Evolutionary conservation across 2,329 filamentous ascomycete species (phyloP).

Genomic region (Nemania sp.): DNA sequence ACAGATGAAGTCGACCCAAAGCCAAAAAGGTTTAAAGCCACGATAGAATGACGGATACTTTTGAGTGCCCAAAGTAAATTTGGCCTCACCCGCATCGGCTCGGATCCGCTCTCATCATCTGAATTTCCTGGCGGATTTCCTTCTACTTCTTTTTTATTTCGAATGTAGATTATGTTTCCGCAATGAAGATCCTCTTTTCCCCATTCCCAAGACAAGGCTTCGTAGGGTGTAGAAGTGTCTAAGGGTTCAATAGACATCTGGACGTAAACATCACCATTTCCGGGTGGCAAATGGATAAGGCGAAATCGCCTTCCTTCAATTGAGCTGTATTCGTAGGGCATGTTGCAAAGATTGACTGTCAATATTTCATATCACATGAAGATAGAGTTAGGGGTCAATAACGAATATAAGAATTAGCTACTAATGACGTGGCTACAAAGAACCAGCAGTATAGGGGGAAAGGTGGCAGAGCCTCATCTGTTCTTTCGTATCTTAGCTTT

Average conservation of each 20-base stretch:
- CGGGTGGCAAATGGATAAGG: neutral
- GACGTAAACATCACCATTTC: neutral
- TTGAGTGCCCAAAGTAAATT: conserved; percentile 3
- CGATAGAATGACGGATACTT: neutral
- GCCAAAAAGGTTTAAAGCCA: conserved; percentile 26
- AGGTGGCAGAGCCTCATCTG: neutral
- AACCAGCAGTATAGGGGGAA: neutral
- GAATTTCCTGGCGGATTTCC: no score
- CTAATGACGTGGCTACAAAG: no score
- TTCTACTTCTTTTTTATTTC: no score
- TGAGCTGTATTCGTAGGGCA: conserved; percentile 1
- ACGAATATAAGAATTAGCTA: no score
- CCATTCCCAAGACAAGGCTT: conserved; percentile 1
- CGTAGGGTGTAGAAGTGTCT: neutral
- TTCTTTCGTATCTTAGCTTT: neutral
- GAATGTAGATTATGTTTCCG: neutral
- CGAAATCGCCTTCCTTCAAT: neutral
- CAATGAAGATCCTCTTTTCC: neutral
- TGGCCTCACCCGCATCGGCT: conserved; percentile 11
- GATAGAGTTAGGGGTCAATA: neutral
- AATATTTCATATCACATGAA: neutral
- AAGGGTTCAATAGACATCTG: neutral
- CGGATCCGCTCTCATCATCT: neutral
- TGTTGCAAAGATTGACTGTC: neutral
- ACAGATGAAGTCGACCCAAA: conserved; percentile 26